Conservation (phyloP, 2,329 filamentous ascomycete species). For the Alternaria gansuensis region DNA sequence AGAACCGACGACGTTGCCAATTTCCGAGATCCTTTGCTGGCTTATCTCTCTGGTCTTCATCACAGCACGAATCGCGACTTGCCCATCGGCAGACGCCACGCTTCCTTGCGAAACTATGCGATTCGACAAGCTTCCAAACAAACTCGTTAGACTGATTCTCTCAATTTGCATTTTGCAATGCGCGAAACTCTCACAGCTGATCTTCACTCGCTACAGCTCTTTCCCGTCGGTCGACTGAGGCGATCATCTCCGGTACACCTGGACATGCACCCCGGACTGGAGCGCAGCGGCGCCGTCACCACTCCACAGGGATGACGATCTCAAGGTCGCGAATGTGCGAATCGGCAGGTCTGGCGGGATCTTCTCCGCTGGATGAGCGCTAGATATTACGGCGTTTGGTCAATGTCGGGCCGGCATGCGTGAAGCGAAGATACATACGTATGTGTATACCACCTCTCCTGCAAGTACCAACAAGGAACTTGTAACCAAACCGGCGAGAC, state of each 20-base stretch:
- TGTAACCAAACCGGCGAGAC: neutral
- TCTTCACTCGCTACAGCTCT: constrained; percentile 5
- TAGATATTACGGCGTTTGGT: constrained; percentile 18
- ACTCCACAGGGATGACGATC: constrained; percentile 34
- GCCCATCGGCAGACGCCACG: constrained; percentile 18
- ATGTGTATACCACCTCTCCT: constrained; percentile 3
- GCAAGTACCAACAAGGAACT: neutral
- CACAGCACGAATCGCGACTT: constrained; percentile 15
- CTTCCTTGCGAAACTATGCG: constrained; percentile 8
- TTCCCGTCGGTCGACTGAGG: constrained; percentile 14
- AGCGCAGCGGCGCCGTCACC: constrained; percentile 27
- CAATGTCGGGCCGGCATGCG: constrained; percentile 20
- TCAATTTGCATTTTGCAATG: constrained; percentile 3
- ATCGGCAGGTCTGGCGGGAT: constrained; percentile 29
- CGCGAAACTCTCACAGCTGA: constrained; percentile 14
- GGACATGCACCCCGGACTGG: constrained; percentile 41
- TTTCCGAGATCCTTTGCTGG: constrained; percentile 19
- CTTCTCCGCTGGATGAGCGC: constrained; percentile 14
- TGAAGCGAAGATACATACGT: constrained; percentile 8
- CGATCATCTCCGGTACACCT: constrained; percentile 17
- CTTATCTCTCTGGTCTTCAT: constrained; percentile 22
- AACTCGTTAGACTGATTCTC: constrained; percentile 6
- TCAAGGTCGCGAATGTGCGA: constrained; percentile 19
- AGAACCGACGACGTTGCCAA: constrained; percentile 15
- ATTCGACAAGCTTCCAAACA: constrained; percentile 10